Evolutionary conservation across 371 early-diverging fungal genomes (phyloP).

Genomic region (Rhizopus sp.): DNA sequence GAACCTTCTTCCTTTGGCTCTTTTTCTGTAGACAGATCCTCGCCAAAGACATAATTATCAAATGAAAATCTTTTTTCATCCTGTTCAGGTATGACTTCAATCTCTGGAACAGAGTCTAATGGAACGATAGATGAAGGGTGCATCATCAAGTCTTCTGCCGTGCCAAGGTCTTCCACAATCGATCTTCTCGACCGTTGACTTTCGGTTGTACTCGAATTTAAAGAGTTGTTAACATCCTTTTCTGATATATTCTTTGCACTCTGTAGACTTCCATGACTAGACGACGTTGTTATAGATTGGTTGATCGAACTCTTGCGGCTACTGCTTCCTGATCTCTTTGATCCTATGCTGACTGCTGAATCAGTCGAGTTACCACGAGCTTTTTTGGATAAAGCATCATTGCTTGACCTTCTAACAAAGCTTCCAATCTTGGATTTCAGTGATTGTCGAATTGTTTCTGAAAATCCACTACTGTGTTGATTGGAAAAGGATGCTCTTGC

Average conservation of each 20-base stretch:
- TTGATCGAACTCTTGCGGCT: not conserved
- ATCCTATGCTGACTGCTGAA: not conserved
- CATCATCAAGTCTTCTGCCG: not conserved
- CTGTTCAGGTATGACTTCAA: not conserved
- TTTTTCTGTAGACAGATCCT: not conserved
- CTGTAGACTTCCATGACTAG: constrained; percentile 32
- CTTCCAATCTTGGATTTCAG: constrained; percentile 23
- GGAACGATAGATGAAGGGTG: not conserved
- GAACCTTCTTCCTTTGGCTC: not conserved
- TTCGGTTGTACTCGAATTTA: constrained; percentile 19
- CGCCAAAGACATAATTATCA: not conserved
- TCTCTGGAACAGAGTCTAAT: not conserved
- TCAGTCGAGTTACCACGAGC: constrained; percentile 19
- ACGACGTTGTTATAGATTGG: constrained; percentile 11
- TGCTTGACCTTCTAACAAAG: constrained; percentile 23
- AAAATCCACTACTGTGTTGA: constrained; percentile 5
- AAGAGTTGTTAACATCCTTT: constrained; percentile 11
- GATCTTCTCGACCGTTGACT: constrained; percentile 13
- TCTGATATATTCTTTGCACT: constrained; percentile 49
- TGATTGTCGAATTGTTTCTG: constrained; percentile 18
- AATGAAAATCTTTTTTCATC: not conserved
- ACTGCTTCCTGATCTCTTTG: not conserved
- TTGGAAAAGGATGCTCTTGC: not conserved
- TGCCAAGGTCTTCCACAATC: constrained; percentile 5
- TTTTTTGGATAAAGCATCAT: constrained; percentile 9